Evolutionary conservation across 306 rosid genomes (phyloP), one percentile per base, ranked within the genome.

Genomic region (Abrus pulchellus): DNA sequence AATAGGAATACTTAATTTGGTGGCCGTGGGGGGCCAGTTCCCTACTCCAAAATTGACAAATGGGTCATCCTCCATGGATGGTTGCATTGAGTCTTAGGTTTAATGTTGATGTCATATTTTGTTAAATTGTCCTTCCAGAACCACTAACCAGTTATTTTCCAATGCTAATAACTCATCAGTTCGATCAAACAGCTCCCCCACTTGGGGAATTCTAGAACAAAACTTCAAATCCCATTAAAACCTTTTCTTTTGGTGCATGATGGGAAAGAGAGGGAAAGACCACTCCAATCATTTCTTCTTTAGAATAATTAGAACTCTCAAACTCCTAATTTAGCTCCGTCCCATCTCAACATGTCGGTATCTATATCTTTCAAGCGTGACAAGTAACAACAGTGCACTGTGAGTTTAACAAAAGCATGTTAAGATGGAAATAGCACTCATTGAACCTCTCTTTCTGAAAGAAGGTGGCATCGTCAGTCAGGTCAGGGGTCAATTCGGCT

Each of bases 191-290:
- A 82, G 82, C 83, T 76, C 76, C 48, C 78, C 89, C 86, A 85
- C 80, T 86, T 5, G 81, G 44, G 85, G 83, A 68, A 83, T 70
- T 78, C 63, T 27, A 55, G 28, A 54, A 40, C 54, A 61, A 9
- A 83, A 60, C 76, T 82, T 57, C 7, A 57, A 75, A 75, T 55
- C 45, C 60, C 28, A 72, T 55, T 54, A 69, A 49, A 36, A 5
- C 63, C 61, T 47, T 77, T 80, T 6, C 67, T 30, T 54, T 68
- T 30, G 44, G 59, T 80, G 32, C 72, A 78, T 90, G 91, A 83
- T 84, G 82, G 86, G 86, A 88, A 72, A 78, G 82, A 77, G 80
- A 74, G 65, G 47, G 84, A 80, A 61, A 70, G 86, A 79, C 83
- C 75, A 83, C 78, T 52, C 68, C 68, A 83, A 87, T 85, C 66